Base-by-base conservation (phyloP, 164 flowering plant species). In the Magnolia changhungtana region DNA sequence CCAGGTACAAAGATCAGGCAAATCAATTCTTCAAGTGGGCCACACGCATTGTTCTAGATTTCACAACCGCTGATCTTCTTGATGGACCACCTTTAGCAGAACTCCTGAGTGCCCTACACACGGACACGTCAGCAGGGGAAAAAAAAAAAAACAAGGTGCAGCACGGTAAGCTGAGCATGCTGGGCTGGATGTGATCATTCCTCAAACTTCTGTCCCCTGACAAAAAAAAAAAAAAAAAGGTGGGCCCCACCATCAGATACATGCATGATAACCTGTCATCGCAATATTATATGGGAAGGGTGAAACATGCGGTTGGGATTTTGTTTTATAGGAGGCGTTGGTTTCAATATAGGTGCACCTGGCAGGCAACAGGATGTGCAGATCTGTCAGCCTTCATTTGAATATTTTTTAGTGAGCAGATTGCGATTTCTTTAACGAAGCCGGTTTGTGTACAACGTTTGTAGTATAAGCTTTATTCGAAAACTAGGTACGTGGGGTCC, bases 251-350 rank as follows among this genome's bases (percentile, higher is more conserved):
- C 13, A 10, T 16, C 61, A 55, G 61, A 55, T 55, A 10, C 61
- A 55, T 55, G 61, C 61, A 55, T 55, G 61, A 10, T 55, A 16
- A 10, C 16, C 61, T 55, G 61, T 55, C 61, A 55, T 16, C 16
- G 61, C 7, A 55, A 55, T 55, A 55, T 55, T 55, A 16, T 16
- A 55, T 55, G 61, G 61, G 61, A 55, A 55, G 18, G 52, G 68
- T 29, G 68, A 37, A 63, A 73, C 75, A 73, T 29, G 75, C 27
- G 75, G 50, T 19, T 20, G 66, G 75, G 45, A 73, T 73, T 73
- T 59, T 70, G 52, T 20, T 70, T 37, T 71, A 50, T 50, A n/a
- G 14, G 29, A 13, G 20, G 71, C 71, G 71, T 67, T 29, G 45
- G 18, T 67, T 67, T 67, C 71, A 23, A 50, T n/a, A 55, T 20